Evolutionary conservation across 179 eudicot species (phyloP), one percentile per base, ranked within the genome.

Genomic region (Gypsophila paniculata): DNA sequence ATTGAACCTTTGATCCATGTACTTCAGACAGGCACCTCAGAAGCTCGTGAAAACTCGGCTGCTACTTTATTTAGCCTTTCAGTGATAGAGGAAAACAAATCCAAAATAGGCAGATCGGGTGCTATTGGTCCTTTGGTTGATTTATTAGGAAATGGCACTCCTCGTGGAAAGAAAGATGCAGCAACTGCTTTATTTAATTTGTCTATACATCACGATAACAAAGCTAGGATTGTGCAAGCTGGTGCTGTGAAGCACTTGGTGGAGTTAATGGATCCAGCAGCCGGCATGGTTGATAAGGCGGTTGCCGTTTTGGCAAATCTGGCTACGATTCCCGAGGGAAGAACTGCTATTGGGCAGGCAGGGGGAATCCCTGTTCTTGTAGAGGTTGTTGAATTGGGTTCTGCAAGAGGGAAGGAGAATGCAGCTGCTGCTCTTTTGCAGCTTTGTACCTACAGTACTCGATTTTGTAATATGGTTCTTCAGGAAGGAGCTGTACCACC

Each of bases 401-500:
- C 92, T 15, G 83, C 84, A 13, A 81, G 87, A 78, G 88, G 83
- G 14, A 88, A 88, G 77, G 92, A 84, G 78, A 84, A 84, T 71
- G 92, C 92, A 2, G 92, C 90, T 69, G 88, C 92, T 61, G 88
- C 88, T 19, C 82, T 88, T 26, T 80, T 88, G 59, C 88, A 81
- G 73, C 80, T 88, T 17, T 88, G 92, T 65, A 76, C 83, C 39
- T 82, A 64, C 48, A 88, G 88, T 70, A 55, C 72, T 51, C 78
- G 87, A 61, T 84, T 67, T 71, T 88, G 90, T 76, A 74, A 77
- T 44, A 70, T 48, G 78, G 90, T 81, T 57, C 85, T 86, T 54
- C 83, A 77, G 68, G 92, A 82, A 78, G 92, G 86, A 13, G 86
- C 85, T 57, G 84, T 82, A 36, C 92, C 92, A 0, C 88, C 90